phyloP scores from a whole-genome alignment of 2,329 filamentous ascomycete species.

The Pseudogymnoascus destructans region DNA sequence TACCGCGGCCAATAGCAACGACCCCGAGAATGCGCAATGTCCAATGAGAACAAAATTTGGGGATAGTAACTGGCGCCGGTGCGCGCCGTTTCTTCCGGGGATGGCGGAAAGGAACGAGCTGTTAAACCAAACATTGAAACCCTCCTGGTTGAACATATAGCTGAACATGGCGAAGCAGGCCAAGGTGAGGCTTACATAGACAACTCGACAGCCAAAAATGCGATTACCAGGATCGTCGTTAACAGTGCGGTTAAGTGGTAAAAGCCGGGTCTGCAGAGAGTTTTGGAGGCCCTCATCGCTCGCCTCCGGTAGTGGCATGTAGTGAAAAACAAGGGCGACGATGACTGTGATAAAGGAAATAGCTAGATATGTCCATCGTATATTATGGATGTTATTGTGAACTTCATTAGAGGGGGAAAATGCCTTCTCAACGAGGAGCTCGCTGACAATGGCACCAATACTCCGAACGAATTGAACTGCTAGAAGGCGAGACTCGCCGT shows the following conservation, averaged over 20 bases:
- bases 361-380: conserved; percentile 70
- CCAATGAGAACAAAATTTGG: conserved; percentile 34
- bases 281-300: conserved; percentile 29
- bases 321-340: conserved; percentile 52
- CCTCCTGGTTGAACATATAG: conserved; percentile 64
- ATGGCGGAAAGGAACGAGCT: conserved; percentile 34
- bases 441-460: conserved; percentile 58
- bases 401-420: conserved; percentile 40
- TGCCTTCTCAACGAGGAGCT: conserved; percentile 57
- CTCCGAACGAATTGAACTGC: conserved; percentile 63
- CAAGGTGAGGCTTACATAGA: conserved; percentile 42
- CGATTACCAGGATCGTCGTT: conserved; percentile 60
- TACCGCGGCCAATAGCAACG: conserved; percentile 56
- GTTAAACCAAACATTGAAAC: conserved; percentile 47
- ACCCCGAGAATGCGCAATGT: conserved; percentile 35
- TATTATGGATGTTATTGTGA: conserved; percentile 43
- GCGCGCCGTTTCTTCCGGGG: conserved; percentile 26
- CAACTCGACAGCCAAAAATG: conserved; percentile 42
- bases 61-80: conserved; percentile 19
- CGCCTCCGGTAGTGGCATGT: conserved; percentile 48
- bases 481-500: conserved; percentile 61
- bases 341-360: conserved; percentile 59
- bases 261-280: conserved; percentile 51
- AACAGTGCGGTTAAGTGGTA: conserved; percentile 52
- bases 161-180: conserved; percentile 66